phyloP scores from a whole-genome alignment of 2,329 filamentous ascomycete genomes.

The Alternaria sp. region DNA sequence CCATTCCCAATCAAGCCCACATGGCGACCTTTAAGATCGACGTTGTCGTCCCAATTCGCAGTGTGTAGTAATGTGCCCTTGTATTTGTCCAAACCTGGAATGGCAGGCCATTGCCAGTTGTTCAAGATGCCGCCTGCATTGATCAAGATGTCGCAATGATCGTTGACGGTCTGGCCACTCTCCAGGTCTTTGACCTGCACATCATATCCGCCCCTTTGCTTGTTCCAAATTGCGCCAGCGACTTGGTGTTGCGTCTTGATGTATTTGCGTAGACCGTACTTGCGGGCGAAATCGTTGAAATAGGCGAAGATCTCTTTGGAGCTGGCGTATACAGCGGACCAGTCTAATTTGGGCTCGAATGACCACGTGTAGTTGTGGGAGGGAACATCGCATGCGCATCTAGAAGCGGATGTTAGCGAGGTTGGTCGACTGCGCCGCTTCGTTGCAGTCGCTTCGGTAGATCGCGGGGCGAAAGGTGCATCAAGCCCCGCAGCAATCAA shows the following conservation, averaged over 20 bases:
- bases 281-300: slow-evolving; percentile 51
- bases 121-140: slow-evolving; percentile 60
- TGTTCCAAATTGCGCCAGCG: slow-evolving; percentile 46
- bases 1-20: slow-evolving; percentile 63
- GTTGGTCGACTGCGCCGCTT: not conserved
- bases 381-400: slow-evolving; percentile 59
- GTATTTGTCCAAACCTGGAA: slow-evolving; percentile 60
- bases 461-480: slow-evolving; percentile 1
- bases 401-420: slow-evolving; percentile 20
- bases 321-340: slow-evolving; percentile 52
- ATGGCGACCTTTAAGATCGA: slow-evolving; percentile 56
- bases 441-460: not conserved
- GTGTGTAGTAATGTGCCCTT: slow-evolving; percentile 62
- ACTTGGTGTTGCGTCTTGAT: slow-evolving; percentile 44
- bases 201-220: slow-evolving; percentile 44
- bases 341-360: slow-evolving; percentile 56
- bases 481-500: not conserved
- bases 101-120: slow-evolving; percentile 59
- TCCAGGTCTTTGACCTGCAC: slow-evolving; percentile 43
- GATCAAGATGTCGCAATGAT: slow-evolving; percentile 57
- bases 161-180: slow-evolving; percentile 39
- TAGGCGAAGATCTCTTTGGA: slow-evolving; percentile 53
- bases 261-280: slow-evolving; percentile 49
- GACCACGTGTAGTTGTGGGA: slow-evolving; percentile 60
- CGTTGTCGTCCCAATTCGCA: slow-evolving; percentile 60